Evolutionary conservation across 495 filamentous ascomycete genomes (phyloP).

Genomic region (Trichoderma parareesei): DNA sequence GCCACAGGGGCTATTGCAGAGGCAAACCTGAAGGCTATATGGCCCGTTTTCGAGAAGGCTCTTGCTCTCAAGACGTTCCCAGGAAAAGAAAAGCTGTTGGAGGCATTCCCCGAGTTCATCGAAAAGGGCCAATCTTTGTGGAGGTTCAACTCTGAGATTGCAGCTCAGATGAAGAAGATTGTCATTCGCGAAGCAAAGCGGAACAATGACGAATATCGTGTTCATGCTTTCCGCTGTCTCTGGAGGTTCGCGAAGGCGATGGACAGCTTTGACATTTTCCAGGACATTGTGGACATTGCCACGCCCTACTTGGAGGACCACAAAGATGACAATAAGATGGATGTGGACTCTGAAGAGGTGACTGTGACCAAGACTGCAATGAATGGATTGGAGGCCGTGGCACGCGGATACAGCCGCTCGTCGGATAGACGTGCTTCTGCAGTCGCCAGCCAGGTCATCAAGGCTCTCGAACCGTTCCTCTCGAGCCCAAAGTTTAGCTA

Average conservation of each 20-base stretch:
- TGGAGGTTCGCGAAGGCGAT: conserved; percentile 58
- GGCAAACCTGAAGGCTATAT: conserved; percentile 55
- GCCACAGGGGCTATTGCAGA: conserved; percentile 42
- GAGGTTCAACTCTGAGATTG: conserved; percentile 37
- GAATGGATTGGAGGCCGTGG: conserved; percentile 32
- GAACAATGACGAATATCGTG: conserved; percentile 72
- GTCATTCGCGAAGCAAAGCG: conserved; percentile 82
- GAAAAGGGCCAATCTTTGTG: conserved; percentile 53
- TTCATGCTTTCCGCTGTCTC: conserved; percentile 62
- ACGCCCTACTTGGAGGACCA: conserved; percentile 47
- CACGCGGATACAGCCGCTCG: conserved; percentile 34
- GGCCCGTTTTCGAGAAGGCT: conserved; percentile 74
- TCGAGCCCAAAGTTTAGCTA: conserved; percentile 17
- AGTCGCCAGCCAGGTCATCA: conserved; percentile 26
- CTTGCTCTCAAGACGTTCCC: conserved; percentile 84
- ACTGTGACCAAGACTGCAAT: conserved; percentile 20
- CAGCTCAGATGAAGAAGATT: conserved; percentile 48
- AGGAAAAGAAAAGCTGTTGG: conserved; percentile 84
- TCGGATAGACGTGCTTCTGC: conserved; percentile 23
- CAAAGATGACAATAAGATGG: conserved; percentile 56
- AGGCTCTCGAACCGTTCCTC: conserved; percentile 24
- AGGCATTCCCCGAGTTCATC: conserved; percentile 72
- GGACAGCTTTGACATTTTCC: conserved; percentile 56
- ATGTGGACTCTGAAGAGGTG: conserved; percentile 28
- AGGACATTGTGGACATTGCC: conserved; percentile 57